These are phyloP conservation scores for Epichloe festucae DNA, from an alignment of 2,329 filamentous ascomycete genomes.

Conservation along the genomic window DNA sequence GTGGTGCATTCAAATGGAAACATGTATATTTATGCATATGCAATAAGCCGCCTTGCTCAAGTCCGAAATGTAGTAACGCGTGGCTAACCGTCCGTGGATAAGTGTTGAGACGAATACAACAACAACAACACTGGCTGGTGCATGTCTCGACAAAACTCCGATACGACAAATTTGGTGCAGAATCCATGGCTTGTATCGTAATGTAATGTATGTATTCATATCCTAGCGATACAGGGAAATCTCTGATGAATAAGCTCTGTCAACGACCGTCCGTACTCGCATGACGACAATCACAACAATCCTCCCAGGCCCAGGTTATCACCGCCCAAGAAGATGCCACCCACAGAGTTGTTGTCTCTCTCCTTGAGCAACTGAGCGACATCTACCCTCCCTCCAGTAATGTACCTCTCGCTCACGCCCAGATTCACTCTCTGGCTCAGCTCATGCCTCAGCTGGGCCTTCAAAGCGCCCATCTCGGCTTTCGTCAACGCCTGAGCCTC, in stretches of 20 bases:
- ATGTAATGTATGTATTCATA: background rate
- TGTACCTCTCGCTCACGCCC: constrained; percentile 76
- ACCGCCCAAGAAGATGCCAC: constrained; percentile 23
- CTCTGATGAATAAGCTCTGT: too few relatives aligned
- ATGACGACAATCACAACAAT: constrained; percentile 2
- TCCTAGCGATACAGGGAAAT: background rate
- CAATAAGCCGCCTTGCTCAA: too few relatives aligned
- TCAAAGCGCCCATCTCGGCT: constrained; percentile 55
- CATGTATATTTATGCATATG: too few relatives aligned
- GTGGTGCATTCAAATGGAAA: background rate
- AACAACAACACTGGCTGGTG: too few relatives aligned
- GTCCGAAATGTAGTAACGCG: too few relatives aligned
- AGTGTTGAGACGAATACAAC: too few relatives aligned
- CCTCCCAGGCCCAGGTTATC: constrained; percentile 26
- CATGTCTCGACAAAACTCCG: too few relatives aligned
- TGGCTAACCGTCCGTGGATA: too few relatives aligned
- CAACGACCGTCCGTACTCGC: background rate
- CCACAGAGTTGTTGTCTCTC: constrained; percentile 38
- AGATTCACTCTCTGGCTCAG: constrained; percentile 66
- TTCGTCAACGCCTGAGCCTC: constrained; percentile 56
- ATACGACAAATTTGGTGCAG: too few relatives aligned
- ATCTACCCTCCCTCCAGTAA: constrained; percentile 76
- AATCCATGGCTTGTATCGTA: too few relatives aligned
- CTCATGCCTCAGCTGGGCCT: constrained; percentile 58
- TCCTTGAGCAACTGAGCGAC: constrained; percentile 56